phyloP scores from a whole-genome alignment of 371 early-diverging fungal species.

The Lichtheimia ramosa region DNA sequence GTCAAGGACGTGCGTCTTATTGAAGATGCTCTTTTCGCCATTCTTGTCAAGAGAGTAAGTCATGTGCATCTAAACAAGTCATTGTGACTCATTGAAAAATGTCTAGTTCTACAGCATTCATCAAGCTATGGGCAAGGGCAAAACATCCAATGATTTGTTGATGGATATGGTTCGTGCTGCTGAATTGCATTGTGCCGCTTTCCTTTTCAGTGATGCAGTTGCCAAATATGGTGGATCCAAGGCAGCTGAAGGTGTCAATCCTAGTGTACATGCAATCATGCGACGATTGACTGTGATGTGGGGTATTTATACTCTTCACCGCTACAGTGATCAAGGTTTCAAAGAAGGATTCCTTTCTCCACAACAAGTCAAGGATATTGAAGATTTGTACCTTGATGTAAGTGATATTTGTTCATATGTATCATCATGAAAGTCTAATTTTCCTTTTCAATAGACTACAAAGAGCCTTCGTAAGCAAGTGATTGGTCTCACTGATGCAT shows the following conservation, averaged over 20 bases:
- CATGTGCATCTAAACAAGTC: too few species aligned
- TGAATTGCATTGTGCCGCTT: constrained; percentile 40
- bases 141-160: constrained; percentile 24
- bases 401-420: constrained; percentile 5
- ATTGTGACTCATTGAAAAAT: too few species aligned
- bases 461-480: constrained; percentile 57
- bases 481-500: constrained; percentile 64
- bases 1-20: constrained; percentile 26
- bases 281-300: constrained; percentile 33
- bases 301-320: constrained; percentile 42
- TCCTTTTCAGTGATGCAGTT: constrained; percentile 29
- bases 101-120: constrained; percentile 29
- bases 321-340: constrained; percentile 50
- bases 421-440: background rate
- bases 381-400: constrained; percentile 40
- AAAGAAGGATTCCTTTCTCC: constrained; percentile 54
- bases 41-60: constrained; percentile 40
- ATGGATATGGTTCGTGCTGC: constrained; percentile 35
- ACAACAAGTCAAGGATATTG: constrained; percentile 46
- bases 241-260: constrained; percentile 10
- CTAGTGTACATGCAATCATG: constrained; percentile 25
- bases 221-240: constrained; percentile 26
- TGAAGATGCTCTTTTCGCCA: constrained; percentile 29
- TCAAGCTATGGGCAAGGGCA: constrained; percentile 14
- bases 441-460: constrained; percentile 26